These are phyloP conservation scores for Trebouxia sp. DNA, from an alignment of 139 green algal genomes.

Conservation along the genomic window DNA sequence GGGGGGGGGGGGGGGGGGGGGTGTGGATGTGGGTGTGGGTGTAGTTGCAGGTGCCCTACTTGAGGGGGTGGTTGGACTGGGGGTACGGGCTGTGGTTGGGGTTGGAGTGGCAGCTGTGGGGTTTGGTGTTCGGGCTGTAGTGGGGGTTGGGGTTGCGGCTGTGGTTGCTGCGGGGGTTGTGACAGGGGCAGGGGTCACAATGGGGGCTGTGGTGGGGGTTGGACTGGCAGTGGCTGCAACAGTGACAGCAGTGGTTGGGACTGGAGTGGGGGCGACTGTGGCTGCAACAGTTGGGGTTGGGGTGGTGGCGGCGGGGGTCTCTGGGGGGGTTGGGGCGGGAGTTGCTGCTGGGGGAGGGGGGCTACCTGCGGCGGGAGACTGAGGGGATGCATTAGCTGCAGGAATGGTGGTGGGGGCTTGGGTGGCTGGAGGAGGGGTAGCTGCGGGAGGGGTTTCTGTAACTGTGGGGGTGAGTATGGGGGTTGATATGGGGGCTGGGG, in stretches of 20 bases:
- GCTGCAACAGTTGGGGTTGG: slow-evolving; percentile 4
- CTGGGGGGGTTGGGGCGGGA: background rate
- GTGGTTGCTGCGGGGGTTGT: background rate
- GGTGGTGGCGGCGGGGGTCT: background rate
- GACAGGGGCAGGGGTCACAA: background rate
- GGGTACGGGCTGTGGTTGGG: background rate
- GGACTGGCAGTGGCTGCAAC: background rate
- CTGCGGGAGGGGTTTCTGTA: background rate
- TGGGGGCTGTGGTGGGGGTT: background rate
- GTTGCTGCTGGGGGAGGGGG: slow-evolving; percentile 4
- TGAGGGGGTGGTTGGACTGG: background rate
- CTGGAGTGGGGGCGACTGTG: background rate
- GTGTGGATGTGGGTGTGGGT: too few relatives aligned
- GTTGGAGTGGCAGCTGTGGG: background rate
- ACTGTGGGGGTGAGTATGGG: background rate
- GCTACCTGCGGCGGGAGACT: background rate
- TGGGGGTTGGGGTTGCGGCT: background rate
- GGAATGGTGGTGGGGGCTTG: background rate
- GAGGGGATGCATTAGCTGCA: background rate
- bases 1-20: background rate
- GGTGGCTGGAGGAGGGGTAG: background rate
- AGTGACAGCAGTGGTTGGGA: background rate
- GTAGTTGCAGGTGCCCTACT: background rate
- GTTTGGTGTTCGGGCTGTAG: background rate
- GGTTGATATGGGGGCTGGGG: background rate